Evolutionary conservation across 345 rosid genomes (phyloP).

Genomic region (Turritis glabra): DNA sequence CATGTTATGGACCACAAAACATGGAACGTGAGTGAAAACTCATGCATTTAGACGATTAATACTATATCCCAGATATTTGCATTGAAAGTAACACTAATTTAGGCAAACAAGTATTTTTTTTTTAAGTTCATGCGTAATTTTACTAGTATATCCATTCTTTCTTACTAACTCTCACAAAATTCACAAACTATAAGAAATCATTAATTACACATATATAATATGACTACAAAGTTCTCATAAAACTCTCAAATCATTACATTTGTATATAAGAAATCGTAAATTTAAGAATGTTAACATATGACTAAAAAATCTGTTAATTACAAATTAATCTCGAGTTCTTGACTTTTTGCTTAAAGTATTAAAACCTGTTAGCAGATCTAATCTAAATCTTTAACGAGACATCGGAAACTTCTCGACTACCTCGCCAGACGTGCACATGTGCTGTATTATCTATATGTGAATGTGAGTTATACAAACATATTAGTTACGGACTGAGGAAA

Average conservation of each 20-base stretch:
- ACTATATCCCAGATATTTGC: neutral
- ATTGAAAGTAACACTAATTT: neutral
- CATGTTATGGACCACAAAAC: conserved; percentile 20
- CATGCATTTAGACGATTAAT: conserved; percentile 10
- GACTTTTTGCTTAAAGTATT: neutral
- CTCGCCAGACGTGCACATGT: conserved; percentile 24
- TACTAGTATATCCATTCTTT: neutral
- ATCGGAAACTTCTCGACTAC: conserved; percentile 14
- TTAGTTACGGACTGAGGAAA: neutral
- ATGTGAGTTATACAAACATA: neutral
- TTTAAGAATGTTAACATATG: neutral
- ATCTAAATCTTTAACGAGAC: conserved; percentile 8
- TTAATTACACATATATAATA: neutral
- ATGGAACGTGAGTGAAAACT: conserved; percentile 12
- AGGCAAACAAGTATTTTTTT: neutral
- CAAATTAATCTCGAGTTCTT: neutral
- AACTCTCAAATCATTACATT: neutral
- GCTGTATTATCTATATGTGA: neutral
- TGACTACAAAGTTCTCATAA: neutral
- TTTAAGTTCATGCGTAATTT: neutral
- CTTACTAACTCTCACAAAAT: neutral
- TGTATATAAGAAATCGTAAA: neutral
- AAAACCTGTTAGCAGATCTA: conserved; percentile 7
- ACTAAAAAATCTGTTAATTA: neutral
- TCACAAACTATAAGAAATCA: neutral